Conservation (phyloP, 306 rosid species). For the Arachis hypogaea region DNA sequence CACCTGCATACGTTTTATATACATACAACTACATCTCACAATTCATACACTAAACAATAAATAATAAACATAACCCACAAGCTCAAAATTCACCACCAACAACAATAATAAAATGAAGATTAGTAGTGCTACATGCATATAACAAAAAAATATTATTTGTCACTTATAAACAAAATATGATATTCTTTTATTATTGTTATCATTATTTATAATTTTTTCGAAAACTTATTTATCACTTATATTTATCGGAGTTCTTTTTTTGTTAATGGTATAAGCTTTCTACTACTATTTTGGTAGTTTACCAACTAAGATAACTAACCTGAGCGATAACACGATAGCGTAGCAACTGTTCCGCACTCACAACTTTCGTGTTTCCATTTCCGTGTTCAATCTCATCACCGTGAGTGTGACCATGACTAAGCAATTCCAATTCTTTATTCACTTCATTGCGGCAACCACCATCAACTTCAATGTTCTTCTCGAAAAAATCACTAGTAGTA, state of each 20-base stretch:
- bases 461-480: background rate
- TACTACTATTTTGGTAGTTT: too few species aligned
- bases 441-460: background rate
- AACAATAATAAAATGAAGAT: background rate
- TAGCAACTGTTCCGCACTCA: conserved; percentile 37
- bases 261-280: too few species aligned
- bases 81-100: background rate
- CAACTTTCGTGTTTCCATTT: background rate
- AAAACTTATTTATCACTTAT: too few species aligned
- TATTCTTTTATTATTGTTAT: too few species aligned
- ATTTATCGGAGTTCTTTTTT: too few species aligned
- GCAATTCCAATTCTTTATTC: background rate
- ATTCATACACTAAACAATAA: background rate
- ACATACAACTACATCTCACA: conserved; percentile 18
- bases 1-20: conserved; percentile 36
- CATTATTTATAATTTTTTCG: too few species aligned
- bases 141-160: too few species aligned
- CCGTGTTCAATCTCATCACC: conserved; percentile 1
- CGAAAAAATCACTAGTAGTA: background rate
- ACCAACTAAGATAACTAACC: conserved; percentile 36
- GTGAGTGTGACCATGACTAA: conserved; percentile 9
- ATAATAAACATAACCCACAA: background rate
- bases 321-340: conserved; percentile 63
- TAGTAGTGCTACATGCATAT: background rate
- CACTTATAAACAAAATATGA: too few species aligned